These are phyloP conservation scores for Dentipellis sp. DNA, from an alignment of 768 basidiomycete species.

Conservation along the genomic window DNA sequence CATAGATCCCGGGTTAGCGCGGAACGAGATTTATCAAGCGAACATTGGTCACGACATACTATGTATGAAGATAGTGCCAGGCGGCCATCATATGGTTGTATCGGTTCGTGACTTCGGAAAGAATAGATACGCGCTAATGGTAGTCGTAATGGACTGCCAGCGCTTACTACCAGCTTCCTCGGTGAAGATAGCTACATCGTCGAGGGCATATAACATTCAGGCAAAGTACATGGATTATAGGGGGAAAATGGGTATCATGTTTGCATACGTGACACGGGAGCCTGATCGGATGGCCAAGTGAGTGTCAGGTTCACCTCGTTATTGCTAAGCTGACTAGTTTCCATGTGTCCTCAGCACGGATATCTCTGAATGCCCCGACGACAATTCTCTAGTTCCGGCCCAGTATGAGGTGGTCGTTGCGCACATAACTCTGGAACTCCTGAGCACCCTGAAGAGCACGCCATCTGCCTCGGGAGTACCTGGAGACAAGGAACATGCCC, in stretches of 20 bases:
- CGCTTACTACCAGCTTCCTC: slow-evolving; percentile 8
- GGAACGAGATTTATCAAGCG: slow-evolving; percentile 3
- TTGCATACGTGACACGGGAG: background rate
- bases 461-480: background rate
- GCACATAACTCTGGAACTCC: background rate
- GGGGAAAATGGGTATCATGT: background rate
- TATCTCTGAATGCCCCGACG: background rate
- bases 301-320: too few species aligned
- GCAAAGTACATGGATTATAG: background rate
- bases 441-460: background rate
- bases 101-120: slow-evolving; percentile 5
- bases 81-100: slow-evolving; percentile 11
- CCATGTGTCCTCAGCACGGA: background rate
- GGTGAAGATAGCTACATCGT: slow-evolving; percentile 3
- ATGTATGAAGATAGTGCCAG: slow-evolving; percentile 13
- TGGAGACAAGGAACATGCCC: background rate
- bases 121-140: slow-evolving; percentile 8
- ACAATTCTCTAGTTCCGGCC: background rate
- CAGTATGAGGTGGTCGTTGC: background rate
- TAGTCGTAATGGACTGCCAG: slow-evolving; percentile 15
- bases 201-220: slow-evolving; percentile 11
- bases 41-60: slow-evolving; percentile 4
- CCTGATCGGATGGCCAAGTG: background rate
- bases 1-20: slow-evolving; percentile 6
- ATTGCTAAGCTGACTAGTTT: too few species aligned